phyloP scores from a whole-genome alignment of 208 protist species.

The Angomonas ambiguus region DNA sequence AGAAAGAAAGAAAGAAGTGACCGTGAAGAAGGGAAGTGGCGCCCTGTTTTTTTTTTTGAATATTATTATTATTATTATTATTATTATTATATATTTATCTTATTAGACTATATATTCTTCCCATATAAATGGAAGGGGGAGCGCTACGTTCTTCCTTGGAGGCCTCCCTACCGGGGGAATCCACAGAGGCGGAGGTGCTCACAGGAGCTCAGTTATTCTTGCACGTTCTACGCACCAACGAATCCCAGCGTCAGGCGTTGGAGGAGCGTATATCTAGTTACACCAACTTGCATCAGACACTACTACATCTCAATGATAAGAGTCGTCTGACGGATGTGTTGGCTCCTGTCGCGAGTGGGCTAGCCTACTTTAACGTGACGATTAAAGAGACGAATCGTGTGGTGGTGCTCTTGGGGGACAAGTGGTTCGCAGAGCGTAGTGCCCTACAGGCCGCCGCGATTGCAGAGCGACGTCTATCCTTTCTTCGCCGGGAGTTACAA shows the following conservation, averaged over 20 bases:
- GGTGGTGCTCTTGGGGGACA: conserved; percentile 81
- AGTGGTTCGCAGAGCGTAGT: conserved; percentile 87
- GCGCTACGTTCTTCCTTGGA: not conserved
- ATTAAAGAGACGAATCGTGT: conserved; percentile 81
- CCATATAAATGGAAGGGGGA: too few species aligned
- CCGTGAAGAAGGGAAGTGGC: not conserved
- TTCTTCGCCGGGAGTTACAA: conserved; percentile 58
- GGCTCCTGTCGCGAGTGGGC: conserved; percentile 72
- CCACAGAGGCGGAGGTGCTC: conserved; percentile 37
- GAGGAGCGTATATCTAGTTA: conserved; percentile 43
- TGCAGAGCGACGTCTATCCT: conserved; percentile 52
- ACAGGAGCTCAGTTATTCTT: conserved; percentile 71
- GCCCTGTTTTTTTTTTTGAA: too few species aligned
- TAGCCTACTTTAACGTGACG: conserved; percentile 77
- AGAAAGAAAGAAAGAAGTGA: too few species aligned
- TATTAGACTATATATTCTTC: too few species aligned
- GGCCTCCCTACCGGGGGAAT: conserved; percentile 6
- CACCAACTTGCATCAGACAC: conserved; percentile 35
- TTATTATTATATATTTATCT: too few species aligned
- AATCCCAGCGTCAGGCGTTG: conserved; percentile 27
- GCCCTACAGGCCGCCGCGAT: conserved; percentile 71
- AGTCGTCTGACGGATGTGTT: conserved; percentile 48
- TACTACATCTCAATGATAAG: conserved; percentile 43
- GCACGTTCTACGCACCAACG: conserved; percentile 51
- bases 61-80: not conserved